Percentiles rank a stretch among this genome's conserved stretches.
Conservation (phyloP, 768 basidiomycete species). For the Russula compacta region DNA sequence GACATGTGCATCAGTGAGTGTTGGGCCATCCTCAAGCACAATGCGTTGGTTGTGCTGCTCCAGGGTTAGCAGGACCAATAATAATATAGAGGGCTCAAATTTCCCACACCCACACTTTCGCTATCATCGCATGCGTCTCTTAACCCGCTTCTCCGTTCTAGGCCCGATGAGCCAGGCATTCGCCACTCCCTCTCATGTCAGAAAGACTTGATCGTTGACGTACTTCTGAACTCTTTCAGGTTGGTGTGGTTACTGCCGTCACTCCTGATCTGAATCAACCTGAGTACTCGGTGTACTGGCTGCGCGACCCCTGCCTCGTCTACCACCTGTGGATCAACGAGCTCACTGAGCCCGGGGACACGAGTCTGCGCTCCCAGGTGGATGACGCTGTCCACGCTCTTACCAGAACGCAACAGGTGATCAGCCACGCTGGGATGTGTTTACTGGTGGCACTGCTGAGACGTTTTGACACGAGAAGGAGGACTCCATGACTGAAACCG, state of each 20-base stretch:
- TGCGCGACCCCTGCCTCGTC: too few relatives aligned
- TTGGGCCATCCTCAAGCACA: neutral
- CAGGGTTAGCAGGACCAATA: too few relatives aligned
- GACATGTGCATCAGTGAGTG: too few relatives aligned
- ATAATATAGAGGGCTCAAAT: neutral
- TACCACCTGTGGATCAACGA: neutral
- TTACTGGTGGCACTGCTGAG: conserved; percentile 16
- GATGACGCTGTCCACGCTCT: conserved; percentile 14
- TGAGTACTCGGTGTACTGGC: too few relatives aligned
- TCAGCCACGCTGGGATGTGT: conserved; percentile 13
- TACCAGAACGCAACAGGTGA: conserved; percentile 6
- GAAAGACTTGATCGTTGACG: too few relatives aligned
- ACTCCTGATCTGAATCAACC: too few relatives aligned
- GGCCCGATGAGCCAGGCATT: neutral
- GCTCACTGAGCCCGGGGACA: conserved; percentile 10
- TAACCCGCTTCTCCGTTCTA: neutral
- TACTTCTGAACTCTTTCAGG: too few relatives aligned
- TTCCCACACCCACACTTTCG: neutral
- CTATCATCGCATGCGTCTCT: conserved; percentile 3
- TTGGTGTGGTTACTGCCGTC: too few relatives aligned
- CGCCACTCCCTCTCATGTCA: neutral
- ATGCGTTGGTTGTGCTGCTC: neutral
- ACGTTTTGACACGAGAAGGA: conserved; percentile 16
- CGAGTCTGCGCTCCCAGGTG: conserved; percentile 1
- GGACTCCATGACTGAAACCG: conserved; percentile 13